Conservation (phyloP, 2,329 filamentous ascomycete species). For the Verticillium albo-atrum region DNA sequence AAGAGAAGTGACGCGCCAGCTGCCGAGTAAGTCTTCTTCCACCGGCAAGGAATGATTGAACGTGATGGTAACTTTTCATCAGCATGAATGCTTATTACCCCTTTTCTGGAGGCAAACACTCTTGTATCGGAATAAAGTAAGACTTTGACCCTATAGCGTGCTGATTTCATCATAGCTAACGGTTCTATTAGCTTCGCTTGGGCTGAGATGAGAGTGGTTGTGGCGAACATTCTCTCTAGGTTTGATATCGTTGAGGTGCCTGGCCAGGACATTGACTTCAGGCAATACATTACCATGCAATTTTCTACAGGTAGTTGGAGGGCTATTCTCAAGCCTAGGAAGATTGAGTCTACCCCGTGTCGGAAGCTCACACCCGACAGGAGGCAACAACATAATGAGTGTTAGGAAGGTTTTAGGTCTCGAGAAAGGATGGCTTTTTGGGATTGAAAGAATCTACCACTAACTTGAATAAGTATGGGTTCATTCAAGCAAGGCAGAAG, state of each 20-base stretch:
- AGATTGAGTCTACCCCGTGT: no score
- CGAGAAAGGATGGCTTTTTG: no score
- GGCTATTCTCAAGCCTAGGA: slow-evolving; percentile 29
- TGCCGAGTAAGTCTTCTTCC: no score
- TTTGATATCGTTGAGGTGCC: slow-evolving; percentile 16
- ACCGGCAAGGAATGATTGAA: no score
- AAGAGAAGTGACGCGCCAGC: no score
- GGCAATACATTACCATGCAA: slow-evolving; percentile 20
- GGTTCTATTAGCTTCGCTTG: slow-evolving; percentile 12
- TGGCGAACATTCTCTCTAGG: slow-evolving; percentile 15
- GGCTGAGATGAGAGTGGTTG: slow-evolving; percentile 19
- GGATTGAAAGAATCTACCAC: no score
- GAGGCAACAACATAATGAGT: no score
- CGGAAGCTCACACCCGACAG: no score
- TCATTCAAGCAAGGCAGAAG: no score
- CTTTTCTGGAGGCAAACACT: slow-evolving; percentile 17
- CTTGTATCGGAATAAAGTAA: slow-evolving; percentile 18
- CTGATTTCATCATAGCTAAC: not conserved
- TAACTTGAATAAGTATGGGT: no score
- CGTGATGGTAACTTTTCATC: not conserved
- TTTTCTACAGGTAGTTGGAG: slow-evolving; percentile 20
- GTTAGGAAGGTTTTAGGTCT: no score
- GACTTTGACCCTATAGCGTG: not conserved
- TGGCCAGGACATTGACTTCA: slow-evolving; percentile 15
- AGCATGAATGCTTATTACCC: slow-evolving; percentile 11